Evolutionary conservation across 257 asterid species (phyloP).

Genomic region (Craterostigma plantagineum): DNA sequence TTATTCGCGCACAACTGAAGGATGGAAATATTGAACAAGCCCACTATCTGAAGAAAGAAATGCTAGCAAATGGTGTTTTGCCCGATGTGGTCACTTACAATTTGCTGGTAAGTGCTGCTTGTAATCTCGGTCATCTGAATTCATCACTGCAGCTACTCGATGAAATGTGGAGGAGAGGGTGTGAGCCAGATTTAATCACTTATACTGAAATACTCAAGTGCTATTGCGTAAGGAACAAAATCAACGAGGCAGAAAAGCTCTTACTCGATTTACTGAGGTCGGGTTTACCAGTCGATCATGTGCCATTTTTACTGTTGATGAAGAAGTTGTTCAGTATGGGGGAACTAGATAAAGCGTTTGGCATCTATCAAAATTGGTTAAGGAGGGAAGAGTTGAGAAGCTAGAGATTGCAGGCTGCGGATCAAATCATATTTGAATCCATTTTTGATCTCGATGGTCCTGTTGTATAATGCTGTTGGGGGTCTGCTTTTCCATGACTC

Average conservation of each 20-base stretch:
- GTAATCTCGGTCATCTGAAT: constrained; percentile 27
- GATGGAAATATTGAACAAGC: constrained; percentile 35
- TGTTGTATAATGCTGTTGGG: no score
- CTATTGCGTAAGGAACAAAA: constrained; percentile 31
- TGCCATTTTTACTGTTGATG: constrained; percentile 68
- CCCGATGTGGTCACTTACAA: constrained; percentile 71
- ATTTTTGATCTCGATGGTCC: no score
- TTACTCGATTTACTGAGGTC: constrained; percentile 24
- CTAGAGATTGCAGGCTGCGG: constrained; percentile 4
- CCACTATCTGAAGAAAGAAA: constrained; percentile 28
- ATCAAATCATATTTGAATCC: not conserved
- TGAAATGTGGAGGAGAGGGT: constrained; percentile 47
- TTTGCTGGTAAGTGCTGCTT: constrained; percentile 54
- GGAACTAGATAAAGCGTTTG: constrained; percentile 49
- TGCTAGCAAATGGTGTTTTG: constrained; percentile 42
- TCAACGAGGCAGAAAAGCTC: constrained; percentile 49
- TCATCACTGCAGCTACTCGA: constrained; percentile 28
- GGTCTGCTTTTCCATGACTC: no score
- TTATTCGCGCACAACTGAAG: constrained; percentile 55
- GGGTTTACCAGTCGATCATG: constrained; percentile 45
- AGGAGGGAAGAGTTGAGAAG: constrained; percentile 13
- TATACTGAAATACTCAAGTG: constrained; percentile 48
- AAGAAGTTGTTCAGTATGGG: constrained; percentile 58
- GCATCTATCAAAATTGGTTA: constrained; percentile 52
- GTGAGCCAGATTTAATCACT: constrained; percentile 54